Evolutionary conservation across 768 basidiomycete genomes (phyloP).

Genomic region (Bullera alba): DNA sequence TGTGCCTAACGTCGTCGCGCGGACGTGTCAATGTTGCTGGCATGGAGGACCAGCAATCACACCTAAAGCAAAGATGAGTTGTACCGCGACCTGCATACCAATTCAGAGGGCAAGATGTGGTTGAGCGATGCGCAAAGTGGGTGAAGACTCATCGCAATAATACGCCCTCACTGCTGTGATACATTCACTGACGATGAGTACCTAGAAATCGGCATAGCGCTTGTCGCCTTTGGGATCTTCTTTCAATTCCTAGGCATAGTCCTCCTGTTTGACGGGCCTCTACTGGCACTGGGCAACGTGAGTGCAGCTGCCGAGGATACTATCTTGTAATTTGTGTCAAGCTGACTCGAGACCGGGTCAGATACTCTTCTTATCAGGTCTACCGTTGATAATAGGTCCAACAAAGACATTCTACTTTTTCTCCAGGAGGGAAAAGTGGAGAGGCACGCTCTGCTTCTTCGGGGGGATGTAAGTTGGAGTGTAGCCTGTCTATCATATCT

Average conservation of each 20-base stretch:
- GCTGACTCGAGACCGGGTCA: constrained; percentile 38
- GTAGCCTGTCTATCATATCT: too few species aligned
- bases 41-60: too few species aligned
- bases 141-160: constrained; percentile 4
- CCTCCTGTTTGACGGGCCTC: constrained; percentile 91
- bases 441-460: constrained; percentile 54
- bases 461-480: constrained; percentile 41
- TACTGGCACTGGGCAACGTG: constrained; percentile 96
- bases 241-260: constrained; percentile 89
- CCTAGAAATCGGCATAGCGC: constrained; percentile 90
- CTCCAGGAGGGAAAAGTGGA: constrained; percentile 85
- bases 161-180: neutral
- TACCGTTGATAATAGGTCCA: constrained; percentile 90
- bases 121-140: constrained; percentile 55
- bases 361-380: constrained; percentile 88
- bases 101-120: constrained; percentile 52
- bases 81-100: too few species aligned
- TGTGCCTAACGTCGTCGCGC: too few species aligned
- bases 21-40: too few species aligned
- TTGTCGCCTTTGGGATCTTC: constrained; percentile 87
- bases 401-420: constrained; percentile 98
- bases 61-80: too few species aligned
- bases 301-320: constrained; percentile 34
- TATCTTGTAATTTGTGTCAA: neutral
- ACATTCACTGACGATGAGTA: neutral